These are phyloP conservation scores for Conticribra guillardii DNA, from an alignment of 108 stramenopile species.

Conservation along the genomic window DNA sequence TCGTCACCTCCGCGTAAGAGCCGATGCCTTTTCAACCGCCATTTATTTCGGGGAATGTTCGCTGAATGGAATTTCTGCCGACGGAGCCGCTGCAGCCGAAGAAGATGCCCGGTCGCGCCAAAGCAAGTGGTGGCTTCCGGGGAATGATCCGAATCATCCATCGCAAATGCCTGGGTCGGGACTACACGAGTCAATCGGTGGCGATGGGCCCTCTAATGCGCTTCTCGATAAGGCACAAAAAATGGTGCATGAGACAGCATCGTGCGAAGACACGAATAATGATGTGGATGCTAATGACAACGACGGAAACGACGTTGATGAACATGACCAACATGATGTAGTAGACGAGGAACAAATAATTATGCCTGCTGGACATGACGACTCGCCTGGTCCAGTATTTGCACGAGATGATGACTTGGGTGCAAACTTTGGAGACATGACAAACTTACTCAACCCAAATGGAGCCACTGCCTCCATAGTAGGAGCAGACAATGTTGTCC, in stretches of 20 bases:
- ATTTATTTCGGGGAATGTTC: constrained; percentile 43
- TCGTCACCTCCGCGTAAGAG: too few species aligned
- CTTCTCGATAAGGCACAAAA: background rate
- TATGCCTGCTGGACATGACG: constrained; percentile 4
- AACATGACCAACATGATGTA: constrained; percentile 4
- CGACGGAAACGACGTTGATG: constrained; percentile 1
- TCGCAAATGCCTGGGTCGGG: constrained; percentile 2
- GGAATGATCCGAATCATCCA: constrained; percentile 41
- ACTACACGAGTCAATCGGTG: background rate
- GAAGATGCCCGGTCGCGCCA: constrained; percentile 25
- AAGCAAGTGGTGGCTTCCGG: constrained; percentile 48
- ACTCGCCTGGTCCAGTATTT: constrained; percentile 28
- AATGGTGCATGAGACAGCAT: background rate
- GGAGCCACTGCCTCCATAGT: too few species aligned
- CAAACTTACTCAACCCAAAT: background rate
- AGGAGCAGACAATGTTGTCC: too few species aligned
- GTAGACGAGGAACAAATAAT: background rate
- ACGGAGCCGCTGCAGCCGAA: constrained; percentile 26
- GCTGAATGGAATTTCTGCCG: constrained; percentile 13
- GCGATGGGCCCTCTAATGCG: background rate
- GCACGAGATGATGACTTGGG: constrained; percentile 42
- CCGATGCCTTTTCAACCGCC: too few species aligned
- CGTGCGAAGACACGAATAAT: background rate
- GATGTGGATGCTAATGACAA: background rate
- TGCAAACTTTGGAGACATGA: background rate